Conservation (phyloP, 768 basidiomycete species). For the Agaricus blazei region DNA sequence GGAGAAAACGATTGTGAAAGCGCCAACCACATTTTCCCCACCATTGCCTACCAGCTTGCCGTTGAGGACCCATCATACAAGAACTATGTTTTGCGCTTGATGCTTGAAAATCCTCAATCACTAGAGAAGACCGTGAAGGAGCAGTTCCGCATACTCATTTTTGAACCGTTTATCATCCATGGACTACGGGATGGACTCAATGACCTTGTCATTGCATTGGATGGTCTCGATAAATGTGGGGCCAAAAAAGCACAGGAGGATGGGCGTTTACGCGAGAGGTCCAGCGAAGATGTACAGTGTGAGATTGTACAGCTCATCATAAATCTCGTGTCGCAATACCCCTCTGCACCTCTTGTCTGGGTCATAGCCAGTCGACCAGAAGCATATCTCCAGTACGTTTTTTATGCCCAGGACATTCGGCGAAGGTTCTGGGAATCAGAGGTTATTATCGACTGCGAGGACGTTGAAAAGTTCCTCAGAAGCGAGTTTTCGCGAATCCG, state of each 20-base stretch:
- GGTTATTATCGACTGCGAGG: constrained; percentile 10
- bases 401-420: background rate
- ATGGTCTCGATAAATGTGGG: constrained; percentile 23
- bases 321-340: background rate
- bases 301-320: constrained; percentile 13
- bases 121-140: constrained; percentile 5
- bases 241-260: background rate
- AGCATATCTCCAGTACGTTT: constrained; percentile 12
- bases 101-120: background rate
- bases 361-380: constrained; percentile 24
- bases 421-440: background rate
- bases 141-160: constrained; percentile 13
- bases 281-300: constrained; percentile 1
- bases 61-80: background rate
- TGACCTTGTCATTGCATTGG: constrained; percentile 12
- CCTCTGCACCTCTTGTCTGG: constrained; percentile 15
- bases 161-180: constrained; percentile 7
- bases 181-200: background rate
- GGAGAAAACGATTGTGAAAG: background rate
- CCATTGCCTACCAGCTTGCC: constrained; percentile 1
- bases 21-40: background rate
- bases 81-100: background rate
- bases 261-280: background rate
- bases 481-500: constrained; percentile 12
- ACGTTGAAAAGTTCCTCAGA: constrained; percentile 15